These are phyloP conservation scores for Mortierella sp. DNA, from an alignment of 371 early-diverging fungal genomes.

Conservation along the genomic window DNA sequence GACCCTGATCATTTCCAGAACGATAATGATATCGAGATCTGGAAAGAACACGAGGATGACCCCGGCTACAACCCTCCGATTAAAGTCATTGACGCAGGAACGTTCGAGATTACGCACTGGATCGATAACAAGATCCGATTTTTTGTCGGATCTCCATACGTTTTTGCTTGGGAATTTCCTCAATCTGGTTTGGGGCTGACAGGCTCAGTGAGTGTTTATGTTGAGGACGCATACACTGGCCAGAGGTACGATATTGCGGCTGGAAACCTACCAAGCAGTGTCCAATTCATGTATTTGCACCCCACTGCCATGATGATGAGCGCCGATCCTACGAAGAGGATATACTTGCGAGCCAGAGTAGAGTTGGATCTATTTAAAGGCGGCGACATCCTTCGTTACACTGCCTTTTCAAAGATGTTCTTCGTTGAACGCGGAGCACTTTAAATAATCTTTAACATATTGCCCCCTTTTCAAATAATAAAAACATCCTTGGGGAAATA, in stretches of 20 bases:
- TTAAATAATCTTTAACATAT: slow-evolving; percentile 12
- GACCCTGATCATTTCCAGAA: slow-evolving; percentile 41
- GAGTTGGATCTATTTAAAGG: slow-evolving; percentile 42
- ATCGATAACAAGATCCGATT: slow-evolving; percentile 41
- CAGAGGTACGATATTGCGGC: slow-evolving; percentile 44
- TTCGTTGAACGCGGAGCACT: slow-evolving; percentile 51
- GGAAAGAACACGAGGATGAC: slow-evolving; percentile 19
- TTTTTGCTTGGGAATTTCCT: slow-evolving; percentile 46
- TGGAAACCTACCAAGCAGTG: slow-evolving; percentile 18
- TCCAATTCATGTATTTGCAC: slow-evolving; percentile 38
- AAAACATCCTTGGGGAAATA: background rate
- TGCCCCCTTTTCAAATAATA: too few species aligned
- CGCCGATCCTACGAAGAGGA: slow-evolving; percentile 20
- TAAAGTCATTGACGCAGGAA: slow-evolving; percentile 27
- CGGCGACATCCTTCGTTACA: slow-evolving; percentile 35
- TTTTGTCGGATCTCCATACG: slow-evolving; percentile 47
- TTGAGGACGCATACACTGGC: slow-evolving; percentile 42
- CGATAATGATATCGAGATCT: slow-evolving; percentile 29
- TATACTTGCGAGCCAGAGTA: slow-evolving; percentile 36
- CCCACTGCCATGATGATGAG: slow-evolving; percentile 43
- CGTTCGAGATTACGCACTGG: slow-evolving; percentile 37
- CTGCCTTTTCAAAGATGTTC: slow-evolving; percentile 46
- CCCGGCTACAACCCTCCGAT: slow-evolving; percentile 42
- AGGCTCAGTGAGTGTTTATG: slow-evolving; percentile 30
- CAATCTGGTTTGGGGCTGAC: slow-evolving; percentile 6